Percentiles rank a stretch among this genome's conserved stretches.
phyloP scores from a whole-genome alignment of 148 eudicot species.

The Cornus suecica region DNA sequence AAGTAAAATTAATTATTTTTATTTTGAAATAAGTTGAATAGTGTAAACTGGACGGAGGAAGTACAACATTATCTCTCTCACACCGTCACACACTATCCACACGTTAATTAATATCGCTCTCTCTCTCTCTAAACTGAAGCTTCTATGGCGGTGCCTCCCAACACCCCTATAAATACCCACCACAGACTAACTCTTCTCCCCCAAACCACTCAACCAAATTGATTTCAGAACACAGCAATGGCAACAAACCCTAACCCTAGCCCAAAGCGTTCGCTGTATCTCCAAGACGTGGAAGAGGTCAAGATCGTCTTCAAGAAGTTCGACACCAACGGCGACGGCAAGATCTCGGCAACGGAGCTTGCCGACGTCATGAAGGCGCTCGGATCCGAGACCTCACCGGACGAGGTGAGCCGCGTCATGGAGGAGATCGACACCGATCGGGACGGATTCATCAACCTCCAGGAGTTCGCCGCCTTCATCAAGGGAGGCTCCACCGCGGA shows the following conservation, averaged over 20 bases:
- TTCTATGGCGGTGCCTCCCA: too few relatives aligned
- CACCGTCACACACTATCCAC: too few relatives aligned
- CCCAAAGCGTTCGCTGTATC: constrained; percentile 14
- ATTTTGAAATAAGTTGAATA: too few relatives aligned
- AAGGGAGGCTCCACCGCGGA: constrained; percentile 5
- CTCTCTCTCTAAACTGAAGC: too few relatives aligned
- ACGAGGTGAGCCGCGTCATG: constrained; percentile 59
- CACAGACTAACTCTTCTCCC: too few relatives aligned
- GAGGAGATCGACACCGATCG: constrained; percentile 63
- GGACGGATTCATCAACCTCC: constrained; percentile 57
- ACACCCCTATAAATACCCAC: too few relatives aligned
- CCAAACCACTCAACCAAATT: too few relatives aligned
- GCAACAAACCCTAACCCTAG: background rate
- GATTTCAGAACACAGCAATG: background rate
- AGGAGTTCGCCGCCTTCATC: constrained; percentile 51
- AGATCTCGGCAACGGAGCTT: constrained; percentile 66
- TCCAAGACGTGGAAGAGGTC: constrained; percentile 43
- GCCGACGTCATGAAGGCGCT: constrained; percentile 47
- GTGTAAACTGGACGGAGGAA: too few relatives aligned
- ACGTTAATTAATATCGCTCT: too few relatives aligned
- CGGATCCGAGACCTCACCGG: constrained; percentile 55
- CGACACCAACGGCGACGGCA: constrained; percentile 75
- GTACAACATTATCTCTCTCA: too few relatives aligned
- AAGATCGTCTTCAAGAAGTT: constrained; percentile 59
- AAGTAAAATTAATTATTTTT: too few relatives aligned